These are phyloP conservation scores for Melocanna baccifera DNA, from an alignment of 176 grass and related monocot genomes.

Conservation along the genomic window DNA sequence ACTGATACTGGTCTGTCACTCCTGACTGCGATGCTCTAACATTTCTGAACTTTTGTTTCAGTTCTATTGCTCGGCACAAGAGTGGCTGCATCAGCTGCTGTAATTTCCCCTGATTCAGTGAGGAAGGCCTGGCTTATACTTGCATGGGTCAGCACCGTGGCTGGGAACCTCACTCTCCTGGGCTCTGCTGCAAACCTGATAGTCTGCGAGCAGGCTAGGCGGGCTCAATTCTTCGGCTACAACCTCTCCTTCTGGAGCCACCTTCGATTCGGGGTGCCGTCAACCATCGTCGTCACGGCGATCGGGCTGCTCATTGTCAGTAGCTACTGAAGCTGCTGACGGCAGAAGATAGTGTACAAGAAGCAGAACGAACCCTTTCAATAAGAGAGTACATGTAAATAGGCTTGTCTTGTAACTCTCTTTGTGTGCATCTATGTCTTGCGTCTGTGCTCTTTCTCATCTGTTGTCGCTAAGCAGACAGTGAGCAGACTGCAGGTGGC, in stretches of 20 bases:
- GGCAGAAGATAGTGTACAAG: neutral
- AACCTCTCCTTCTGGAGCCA: conserved; percentile 91
- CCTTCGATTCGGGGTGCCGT: conserved; percentile 76
- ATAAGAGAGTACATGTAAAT: conserved; percentile 43
- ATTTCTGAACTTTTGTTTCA: conserved; percentile 33
- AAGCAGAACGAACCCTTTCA: conserved; percentile 4
- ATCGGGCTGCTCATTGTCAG: conserved; percentile 73
- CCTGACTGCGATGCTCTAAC: neutral
- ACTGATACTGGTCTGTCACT: no score
- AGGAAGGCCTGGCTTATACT: conserved; percentile 88
- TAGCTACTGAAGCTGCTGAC: conserved; percentile 38
- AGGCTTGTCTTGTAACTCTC: conserved; percentile 28
- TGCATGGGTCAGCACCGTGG: conserved; percentile 87
- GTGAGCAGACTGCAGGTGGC: conserved; percentile 16
- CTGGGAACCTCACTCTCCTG: conserved; percentile 83
- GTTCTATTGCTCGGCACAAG: conserved; percentile 77
- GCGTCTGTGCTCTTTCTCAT: conserved; percentile 9
- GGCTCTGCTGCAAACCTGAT: conserved; percentile 94
- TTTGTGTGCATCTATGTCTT: neutral
- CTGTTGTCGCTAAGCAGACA: conserved; percentile 21
- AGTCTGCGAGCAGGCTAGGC: conserved; percentile 89
- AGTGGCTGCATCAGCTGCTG: conserved; percentile 73
- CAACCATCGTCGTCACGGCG: conserved; percentile 73
- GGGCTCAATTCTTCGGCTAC: conserved; percentile 68
- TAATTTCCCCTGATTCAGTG: conserved; percentile 65